These are phyloP conservation scores for Solanum medicagineum DNA, from an alignment of 257 asterid species.

Conservation along the genomic window DNA sequence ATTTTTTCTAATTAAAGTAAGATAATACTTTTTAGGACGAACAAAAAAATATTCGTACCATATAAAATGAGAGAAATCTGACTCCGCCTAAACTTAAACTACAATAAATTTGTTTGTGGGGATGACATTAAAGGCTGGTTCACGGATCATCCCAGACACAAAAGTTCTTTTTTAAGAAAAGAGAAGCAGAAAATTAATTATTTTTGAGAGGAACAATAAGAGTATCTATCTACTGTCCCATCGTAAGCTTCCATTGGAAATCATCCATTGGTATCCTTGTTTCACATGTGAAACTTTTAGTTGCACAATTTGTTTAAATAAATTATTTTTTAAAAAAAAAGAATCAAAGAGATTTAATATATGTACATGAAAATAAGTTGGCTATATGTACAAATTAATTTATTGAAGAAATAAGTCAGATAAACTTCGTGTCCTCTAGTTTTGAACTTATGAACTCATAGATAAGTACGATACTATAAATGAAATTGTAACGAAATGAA, in stretches of 20 bases:
- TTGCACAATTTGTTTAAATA: constrained; percentile 10
- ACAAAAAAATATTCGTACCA: too few relatives aligned
- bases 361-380: neutral
- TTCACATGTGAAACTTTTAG: constrained; percentile 33
- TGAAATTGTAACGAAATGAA: neutral
- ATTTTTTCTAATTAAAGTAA: too few relatives aligned
- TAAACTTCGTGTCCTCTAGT: neutral
- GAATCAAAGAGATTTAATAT: neutral
- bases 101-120: neutral
- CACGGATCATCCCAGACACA: constrained; percentile 21
- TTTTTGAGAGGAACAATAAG: neutral
- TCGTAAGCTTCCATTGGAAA: neutral
- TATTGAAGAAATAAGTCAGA: neutral
- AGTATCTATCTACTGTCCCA: neutral
- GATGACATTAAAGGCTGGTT: neutral
- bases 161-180: neutral
- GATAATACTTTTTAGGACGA: too few relatives aligned
- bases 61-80: neutral
- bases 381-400: neutral
- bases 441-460: neutral
- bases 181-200: neutral
- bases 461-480: neutral
- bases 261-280: constrained; percentile 8
- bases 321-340: too few relatives aligned
- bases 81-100: neutral